Base-by-base conservation (phyloP, 140 eudicot genomes). In the Ambrosia hybrid region DNA sequence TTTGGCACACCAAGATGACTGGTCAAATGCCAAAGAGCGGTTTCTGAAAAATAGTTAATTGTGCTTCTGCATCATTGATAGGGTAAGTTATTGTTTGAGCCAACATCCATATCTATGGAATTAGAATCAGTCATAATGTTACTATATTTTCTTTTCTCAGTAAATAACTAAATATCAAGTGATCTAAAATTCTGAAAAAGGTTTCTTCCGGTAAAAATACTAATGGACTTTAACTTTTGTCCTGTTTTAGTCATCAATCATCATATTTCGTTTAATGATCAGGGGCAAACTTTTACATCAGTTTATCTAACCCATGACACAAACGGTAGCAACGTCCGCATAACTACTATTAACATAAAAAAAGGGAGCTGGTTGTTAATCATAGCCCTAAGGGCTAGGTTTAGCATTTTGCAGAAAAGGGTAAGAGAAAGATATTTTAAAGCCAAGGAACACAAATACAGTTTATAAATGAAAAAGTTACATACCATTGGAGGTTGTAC, bases 401-500 rank as follows among this genome's bases (percentile, higher is more conserved):
- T 51, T 51, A 13, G 57, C 57, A 13, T 51, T 51, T 51, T 51
- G 21, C 57, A 51, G 14, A 15, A 14, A 55, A 14, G 33, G 66
- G 11, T 8, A 63, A 49, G n/a, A 63, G 37, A 49, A 15, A 73
- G 14, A 64, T 4, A 57, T 51, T 55, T 43, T 12, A 9, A 62
- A 16, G 38, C 45, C 33, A 39, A 70, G 0, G 76, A 62, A 37
- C 48, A 16, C 4, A 21, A 9, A 26, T 41, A 43, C 57, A 34
- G 45, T 14, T 9, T 30, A 48, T 15, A n/a, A 79, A 48, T 17
- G 16, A 36, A 38, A 74, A 10, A 55, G 43, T 57, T 48, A 3
- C 76, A 82, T 87, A 93, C 99, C 97, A 93, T 93, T 51, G 99
- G 95, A 72, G 99, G 99, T 78, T 93, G 99, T 58, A 93, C 97